phyloP scores from a whole-genome alignment of 2,329 filamentous ascomycete genomes.

The Calonectria hawksworthii region DNA sequence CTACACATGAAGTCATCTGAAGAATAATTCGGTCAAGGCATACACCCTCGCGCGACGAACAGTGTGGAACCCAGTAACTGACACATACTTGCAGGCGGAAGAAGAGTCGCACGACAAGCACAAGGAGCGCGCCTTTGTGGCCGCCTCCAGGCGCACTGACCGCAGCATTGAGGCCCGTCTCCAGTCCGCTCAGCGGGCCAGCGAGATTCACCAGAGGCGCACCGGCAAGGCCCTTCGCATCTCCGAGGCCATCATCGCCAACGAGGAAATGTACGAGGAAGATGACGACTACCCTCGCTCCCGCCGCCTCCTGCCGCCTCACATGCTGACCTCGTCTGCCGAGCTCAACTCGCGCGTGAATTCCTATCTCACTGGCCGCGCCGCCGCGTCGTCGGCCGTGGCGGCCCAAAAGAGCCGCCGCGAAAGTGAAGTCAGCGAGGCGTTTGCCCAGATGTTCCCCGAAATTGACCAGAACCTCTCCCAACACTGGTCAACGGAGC shows the following conservation, averaged over 20 bases:
- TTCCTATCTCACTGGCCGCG: conserved; percentile 57
- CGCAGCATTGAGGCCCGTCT: conserved; percentile 89
- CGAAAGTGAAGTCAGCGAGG: conserved; percentile 61
- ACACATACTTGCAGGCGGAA: conserved; percentile 67
- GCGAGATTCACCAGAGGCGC: conserved; percentile 90
- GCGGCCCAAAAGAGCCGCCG: conserved; percentile 54
- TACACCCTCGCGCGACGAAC: neutral
- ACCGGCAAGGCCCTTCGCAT: conserved; percentile 88
- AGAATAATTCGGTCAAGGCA: neutral
- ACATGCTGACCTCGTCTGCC: conserved; percentile 71
- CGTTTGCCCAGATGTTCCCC: conserved; percentile 63
- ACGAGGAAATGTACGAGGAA: conserved; percentile 97
- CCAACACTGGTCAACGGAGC: conserved; percentile 36
- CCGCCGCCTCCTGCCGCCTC: conserved; percentile 73
- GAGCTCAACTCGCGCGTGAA: conserved; percentile 74
- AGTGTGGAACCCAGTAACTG: neutral
- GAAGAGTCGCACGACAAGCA: conserved; percentile 84
- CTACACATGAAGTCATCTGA: neutral
- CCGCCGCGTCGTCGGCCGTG: conserved; percentile 59
- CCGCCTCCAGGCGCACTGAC: conserved; percentile 88
- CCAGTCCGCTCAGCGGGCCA: conserved; percentile 90
- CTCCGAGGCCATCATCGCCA: conserved; percentile 86
- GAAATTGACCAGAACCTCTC: conserved; percentile 47
- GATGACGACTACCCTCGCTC: conserved; percentile 82
- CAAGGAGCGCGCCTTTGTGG: conserved; percentile 91